phyloP scores from a whole-genome alignment of 73 alveolate species.

The Uronychia setigera region DNA sequence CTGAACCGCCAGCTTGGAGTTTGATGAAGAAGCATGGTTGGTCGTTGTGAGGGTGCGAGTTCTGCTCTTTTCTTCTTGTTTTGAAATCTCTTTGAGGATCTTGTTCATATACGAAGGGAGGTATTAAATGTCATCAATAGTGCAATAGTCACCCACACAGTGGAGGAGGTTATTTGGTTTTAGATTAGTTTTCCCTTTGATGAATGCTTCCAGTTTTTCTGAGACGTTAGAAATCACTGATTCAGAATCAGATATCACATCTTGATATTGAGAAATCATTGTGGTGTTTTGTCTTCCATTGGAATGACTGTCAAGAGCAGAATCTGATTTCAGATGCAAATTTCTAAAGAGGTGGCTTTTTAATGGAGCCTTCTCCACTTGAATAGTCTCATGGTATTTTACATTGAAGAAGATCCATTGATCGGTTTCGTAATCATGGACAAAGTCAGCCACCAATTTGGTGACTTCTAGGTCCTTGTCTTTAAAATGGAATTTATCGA shows the following conservation, averaged over 20 bases:
- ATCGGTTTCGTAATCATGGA: neutral
- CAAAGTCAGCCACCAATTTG: neutral
- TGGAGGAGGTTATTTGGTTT: no score
- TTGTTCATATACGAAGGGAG: neutral
- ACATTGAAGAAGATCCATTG: neutral
- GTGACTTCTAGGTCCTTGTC: neutral
- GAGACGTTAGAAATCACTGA: neutral
- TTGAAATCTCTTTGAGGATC: neutral
- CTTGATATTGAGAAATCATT: neutral
- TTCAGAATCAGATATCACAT: neutral
- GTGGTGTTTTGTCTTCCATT: neutral
- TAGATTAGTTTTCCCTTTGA: neutral
- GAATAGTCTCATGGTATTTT: neutral
- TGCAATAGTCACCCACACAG: constrained; percentile 2
- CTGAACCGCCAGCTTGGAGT: neutral
- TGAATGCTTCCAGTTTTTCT: neutral
- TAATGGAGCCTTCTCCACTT: neutral
- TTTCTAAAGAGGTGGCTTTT: neutral
- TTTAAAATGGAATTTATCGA: neutral
- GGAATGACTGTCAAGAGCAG: neutral
- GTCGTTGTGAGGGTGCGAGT: neutral
- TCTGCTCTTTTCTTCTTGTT: neutral
- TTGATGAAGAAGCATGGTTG: neutral
- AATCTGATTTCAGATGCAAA: neutral
- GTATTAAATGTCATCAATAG: neutral